phyloP scores from a whole-genome alignment of 352 stramenopile species.

The Phytophthora idaei region DNA sequence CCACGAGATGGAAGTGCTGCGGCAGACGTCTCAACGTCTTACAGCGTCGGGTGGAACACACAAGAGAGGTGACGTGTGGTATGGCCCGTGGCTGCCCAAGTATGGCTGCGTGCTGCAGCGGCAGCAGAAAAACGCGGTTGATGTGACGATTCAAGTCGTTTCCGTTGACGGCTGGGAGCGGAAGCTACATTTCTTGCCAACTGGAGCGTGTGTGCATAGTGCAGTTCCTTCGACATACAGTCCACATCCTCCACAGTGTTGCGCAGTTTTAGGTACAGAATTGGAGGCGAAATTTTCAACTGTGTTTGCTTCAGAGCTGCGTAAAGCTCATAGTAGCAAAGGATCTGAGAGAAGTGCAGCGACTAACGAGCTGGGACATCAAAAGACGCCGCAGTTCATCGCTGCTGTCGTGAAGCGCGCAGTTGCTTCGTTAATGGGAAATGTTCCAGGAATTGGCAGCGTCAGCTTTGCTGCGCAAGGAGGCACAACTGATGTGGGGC shows the following conservation, averaged over 20 bases:
- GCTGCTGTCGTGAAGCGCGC: constrained; percentile 28
- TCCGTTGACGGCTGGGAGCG: constrained; percentile 51
- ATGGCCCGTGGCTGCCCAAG: constrained; percentile 50
- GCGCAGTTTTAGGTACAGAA: constrained; percentile 30
- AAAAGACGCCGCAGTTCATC: constrained; percentile 67
- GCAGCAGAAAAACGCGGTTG: constrained; percentile 19
- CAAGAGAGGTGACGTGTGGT: constrained; percentile 35
- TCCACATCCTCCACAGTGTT: constrained; percentile 23
- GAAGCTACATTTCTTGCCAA: constrained; percentile 38
- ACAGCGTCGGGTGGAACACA: constrained; percentile 4
- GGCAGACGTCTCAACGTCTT: constrained; percentile 18
- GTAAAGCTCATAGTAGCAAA: constrained; percentile 29
- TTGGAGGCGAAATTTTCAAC: constrained; percentile 16
- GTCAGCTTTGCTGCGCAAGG: constrained; percentile 19
- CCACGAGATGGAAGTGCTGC: constrained; percentile 32
- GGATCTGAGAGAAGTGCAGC: constrained; percentile 41
- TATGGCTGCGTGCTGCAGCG: constrained; percentile 54
- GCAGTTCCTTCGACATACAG: constrained; percentile 35
- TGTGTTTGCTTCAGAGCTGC: constrained; percentile 25
- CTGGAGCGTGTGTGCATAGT: constrained; percentile 42
- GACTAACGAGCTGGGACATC: constrained; percentile 38
- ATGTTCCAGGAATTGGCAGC: background rate
- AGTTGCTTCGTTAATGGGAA: constrained; percentile 15
- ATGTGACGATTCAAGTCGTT: constrained; percentile 42
- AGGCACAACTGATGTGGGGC: constrained; percentile 56